phyloP scores from a whole-genome alignment of 2,329 filamentous ascomycete genomes.

The Acrodontium crateriforme region DNA sequence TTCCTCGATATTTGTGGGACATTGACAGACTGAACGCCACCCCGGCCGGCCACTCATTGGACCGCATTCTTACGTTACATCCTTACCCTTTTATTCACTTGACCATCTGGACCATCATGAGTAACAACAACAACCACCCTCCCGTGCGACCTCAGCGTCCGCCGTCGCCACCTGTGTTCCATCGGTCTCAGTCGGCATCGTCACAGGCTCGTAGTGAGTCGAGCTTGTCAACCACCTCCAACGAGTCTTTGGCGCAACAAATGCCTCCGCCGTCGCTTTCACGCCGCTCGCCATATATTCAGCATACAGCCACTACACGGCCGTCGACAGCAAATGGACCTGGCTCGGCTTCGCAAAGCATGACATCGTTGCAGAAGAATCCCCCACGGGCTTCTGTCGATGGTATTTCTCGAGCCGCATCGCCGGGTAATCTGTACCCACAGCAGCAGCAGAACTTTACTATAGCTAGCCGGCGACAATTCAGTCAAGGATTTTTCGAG shows the following conservation, averaged over 20 bases:
- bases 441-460: conserved; percentile 25
- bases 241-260: conserved; percentile 27
- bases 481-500: conserved; percentile 65
- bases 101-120: no score
- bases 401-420: conserved; percentile 14
- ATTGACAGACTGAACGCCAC: no score
- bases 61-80: no score
- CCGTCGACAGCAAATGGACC: conserved; percentile 21
- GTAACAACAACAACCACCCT: conserved; percentile 13
- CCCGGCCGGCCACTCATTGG: no score
- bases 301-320: conserved; percentile 14
- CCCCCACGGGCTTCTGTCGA: conserved; percentile 23
- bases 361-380: conserved; percentile 21
- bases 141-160: conserved; percentile 18
- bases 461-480: conserved; percentile 51
- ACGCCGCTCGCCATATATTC: conserved; percentile 25
- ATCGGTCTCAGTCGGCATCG: conserved; percentile 19
- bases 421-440: conserved; percentile 15
- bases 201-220: conserved; percentile 22
- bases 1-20: no score
- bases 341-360: conserved; percentile 18
- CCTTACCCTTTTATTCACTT: no score
- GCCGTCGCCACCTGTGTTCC: conserved; percentile 18
- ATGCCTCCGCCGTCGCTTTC: conserved; percentile 18
- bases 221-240: conserved; percentile 21